Evolutionary conservation across 2,329 filamentous ascomycete species (phyloP), one percentile per base, ranked within the genome.

Genomic region (Hymenoscyphus repandus): DNA sequence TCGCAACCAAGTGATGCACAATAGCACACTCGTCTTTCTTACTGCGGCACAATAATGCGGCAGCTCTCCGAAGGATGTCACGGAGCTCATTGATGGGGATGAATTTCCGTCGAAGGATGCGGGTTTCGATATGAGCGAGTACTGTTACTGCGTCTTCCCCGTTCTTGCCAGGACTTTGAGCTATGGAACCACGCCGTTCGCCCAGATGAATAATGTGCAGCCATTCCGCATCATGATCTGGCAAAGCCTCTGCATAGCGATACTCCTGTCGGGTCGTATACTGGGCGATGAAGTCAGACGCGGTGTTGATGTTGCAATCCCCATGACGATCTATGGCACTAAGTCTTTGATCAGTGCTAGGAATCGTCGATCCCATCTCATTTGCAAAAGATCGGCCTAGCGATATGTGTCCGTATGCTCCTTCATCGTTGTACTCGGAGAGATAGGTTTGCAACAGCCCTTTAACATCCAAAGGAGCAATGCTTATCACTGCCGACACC

Each of bases 221-320:
- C 72, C 86, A 79, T 63, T 86, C 82, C 52, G 78, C 75, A 52
- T 85, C 82, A 54, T 84, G 80, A 52, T 86, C 83, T 1, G 85
- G 82, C 34, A 87, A 72, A 2, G 82, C 79, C 65, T 96, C 90
- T 10, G 90, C 83, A 64, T 92, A 92, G 50, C 91, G 84, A 68
- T 99, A 99, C 64, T 96, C 91, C 66, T 99, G 95, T 34, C 93
- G 86, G 22, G 90, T 95, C 3, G 92, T 97, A 67, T 99, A 99
- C 65, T 99, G 92, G 1, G 93, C 90, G 64, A 99, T 83, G 62
- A 99, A 96, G 66, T 97, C 92, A 2, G 93, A 97, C 0, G 89
- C 90, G 10, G 91, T 90, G 66, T 97, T 96, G 66, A 96, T 85
- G 55, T 82, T 82, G 48, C 82, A 81, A 43, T 85, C 82, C 15